Base-by-base conservation (phyloP, 164 flowering plant species). In the Nelumbo lutea region DNA sequence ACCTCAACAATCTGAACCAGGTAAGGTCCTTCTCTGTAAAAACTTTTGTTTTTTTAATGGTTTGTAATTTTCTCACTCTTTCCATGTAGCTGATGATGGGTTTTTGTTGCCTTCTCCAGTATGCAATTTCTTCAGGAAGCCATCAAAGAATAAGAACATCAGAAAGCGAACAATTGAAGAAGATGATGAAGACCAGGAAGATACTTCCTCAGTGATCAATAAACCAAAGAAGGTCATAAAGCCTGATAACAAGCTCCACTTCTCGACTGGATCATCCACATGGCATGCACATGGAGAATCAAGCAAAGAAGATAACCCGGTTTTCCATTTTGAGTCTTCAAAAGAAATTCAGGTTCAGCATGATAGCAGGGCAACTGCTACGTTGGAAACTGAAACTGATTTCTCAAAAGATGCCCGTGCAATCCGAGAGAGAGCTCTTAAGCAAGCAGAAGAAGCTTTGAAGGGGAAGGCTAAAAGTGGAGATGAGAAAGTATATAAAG, bases 331-430 rank as follows among this genome's bases (percentile, higher is more conserved):
- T 57, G 96, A 91, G 69, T 91, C 98, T 14, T 91, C 96, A 2
- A 91, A 82, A 64, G 87, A 83, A 68, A 88, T 94, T 63, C 98
- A 94, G 66, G 95, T 94, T 53, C 84, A 90, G n/a, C 73, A 87
- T 66, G 97, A 91, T 72, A 91, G 83, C 68, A 83, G 76, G 70
- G 98, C 97, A 7, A 94, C 98, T 0, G 96, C 98, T 9, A 87
- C 89, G 5, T 72, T 91, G 5, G 97, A 94, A 67, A 91, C 97
- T 7, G 98, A 91, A 76, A 94, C 97, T 11, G 97, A 91, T 1
- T 90, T 88, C 72, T 71, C 85, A 0, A 83, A 67, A 61, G 97
- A 94, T 79, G 83, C 90, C 9, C 83, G 97, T 45, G 97, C 96
- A 0, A 85, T 91, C 38, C 83, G 98, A 42, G 98, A 94, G 78